Percentiles rank a stretch among this genome's conserved stretches.
These are phyloP conservation scores for Termitomyces sp. DNA, from an alignment of 768 basidiomycete species.

Conservation along the genomic window DNA sequence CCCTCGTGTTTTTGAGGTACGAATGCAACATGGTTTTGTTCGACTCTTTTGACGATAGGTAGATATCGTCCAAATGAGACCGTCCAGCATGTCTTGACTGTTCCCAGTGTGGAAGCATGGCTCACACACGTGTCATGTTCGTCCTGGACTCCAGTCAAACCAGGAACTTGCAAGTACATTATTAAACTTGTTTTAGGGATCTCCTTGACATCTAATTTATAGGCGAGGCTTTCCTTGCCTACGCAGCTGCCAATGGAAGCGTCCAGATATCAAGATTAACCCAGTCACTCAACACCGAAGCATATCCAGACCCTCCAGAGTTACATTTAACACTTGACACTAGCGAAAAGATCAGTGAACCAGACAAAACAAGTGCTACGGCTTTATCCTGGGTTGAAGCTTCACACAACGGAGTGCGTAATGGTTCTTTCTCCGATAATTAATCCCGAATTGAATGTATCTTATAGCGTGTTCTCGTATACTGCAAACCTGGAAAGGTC, in stretches of 20 bases:
- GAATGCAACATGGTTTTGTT: background rate
- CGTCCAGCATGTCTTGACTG: slow-evolving; percentile 29
- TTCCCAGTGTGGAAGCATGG: slow-evolving; percentile 53
- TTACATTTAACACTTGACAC: slow-evolving; percentile 23
- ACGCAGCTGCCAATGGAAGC: slow-evolving; percentile 52
- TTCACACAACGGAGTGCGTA: slow-evolving; percentile 32
- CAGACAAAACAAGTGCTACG: slow-evolving; percentile 42
- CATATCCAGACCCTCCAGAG: background rate
- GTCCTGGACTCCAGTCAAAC: slow-evolving; percentile 37
- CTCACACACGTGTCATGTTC: slow-evolving; percentile 59
- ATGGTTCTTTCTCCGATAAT: background rate
- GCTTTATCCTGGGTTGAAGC: slow-evolving; percentile 53
- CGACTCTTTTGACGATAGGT: background rate
- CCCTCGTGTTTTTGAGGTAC: slow-evolving; percentile 54
- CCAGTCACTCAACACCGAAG: slow-evolving; percentile 26
- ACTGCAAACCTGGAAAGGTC: slow-evolving; percentile 55
- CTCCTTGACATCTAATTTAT: background rate
- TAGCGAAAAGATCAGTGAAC: slow-evolving; percentile 19
- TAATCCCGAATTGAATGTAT: background rate
- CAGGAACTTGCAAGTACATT: slow-evolving; percentile 36
- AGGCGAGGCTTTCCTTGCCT: slow-evolving; percentile 60
- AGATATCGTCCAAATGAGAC: slow-evolving; percentile 21
- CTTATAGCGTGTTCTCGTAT: slow-evolving; percentile 49
- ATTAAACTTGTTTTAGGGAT: background rate
- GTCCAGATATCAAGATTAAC: slow-evolving; percentile 50